Conservation (phyloP, 2,329 filamentous ascomycete species). For the Chrysosporium keratinophilum region DNA sequence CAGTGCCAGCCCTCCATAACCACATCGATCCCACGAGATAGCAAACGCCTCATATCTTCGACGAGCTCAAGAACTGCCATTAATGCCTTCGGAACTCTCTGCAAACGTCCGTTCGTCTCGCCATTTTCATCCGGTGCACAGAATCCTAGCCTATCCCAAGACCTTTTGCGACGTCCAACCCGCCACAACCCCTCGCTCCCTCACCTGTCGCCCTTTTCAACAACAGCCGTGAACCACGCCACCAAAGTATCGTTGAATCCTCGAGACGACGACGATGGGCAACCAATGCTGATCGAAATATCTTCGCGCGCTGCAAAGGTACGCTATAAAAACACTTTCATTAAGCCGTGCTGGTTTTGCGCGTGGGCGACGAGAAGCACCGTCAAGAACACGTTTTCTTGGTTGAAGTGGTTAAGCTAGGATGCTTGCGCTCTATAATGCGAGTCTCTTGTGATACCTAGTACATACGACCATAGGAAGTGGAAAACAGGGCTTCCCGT, state of each 20-base stretch:
- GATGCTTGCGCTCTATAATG: slow-evolving; percentile 15
- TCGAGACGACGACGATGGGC: slow-evolving; percentile 68
- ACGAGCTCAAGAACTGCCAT: slow-evolving; percentile 20
- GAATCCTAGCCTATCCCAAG: neutral
- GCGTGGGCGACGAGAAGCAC: too few relatives aligned
- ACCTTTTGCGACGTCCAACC: neutral
- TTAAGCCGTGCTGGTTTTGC: neutral
- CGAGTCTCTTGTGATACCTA: slow-evolving; percentile 4
- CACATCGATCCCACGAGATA: slow-evolving; percentile 12
- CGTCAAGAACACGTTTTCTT: too few relatives aligned
- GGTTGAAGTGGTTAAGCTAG: neutral
- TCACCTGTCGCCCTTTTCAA: slow-evolving; percentile 27
- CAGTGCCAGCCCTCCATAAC: slow-evolving; percentile 13
- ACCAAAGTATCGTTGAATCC: slow-evolving; percentile 53
- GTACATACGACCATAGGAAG: slow-evolving; percentile 38
- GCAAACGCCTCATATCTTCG: slow-evolving; percentile 18
- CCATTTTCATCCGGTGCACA: neutral
- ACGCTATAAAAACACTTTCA: slow-evolving; percentile 23
- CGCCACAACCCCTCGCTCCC: slow-evolving; percentile 5
- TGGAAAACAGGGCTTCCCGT: slow-evolving; percentile 40
- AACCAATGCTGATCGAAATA: slow-evolving; percentile 73
- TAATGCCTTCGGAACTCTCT: neutral
- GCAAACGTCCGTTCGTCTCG: neutral
- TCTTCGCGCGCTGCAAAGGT: slow-evolving; percentile 73
- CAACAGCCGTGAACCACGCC: slow-evolving; percentile 25